These are phyloP conservation scores for Dictyostelium brefeldianum DNA, from an alignment of 78 protist genomes.

Conservation along the genomic window DNA sequence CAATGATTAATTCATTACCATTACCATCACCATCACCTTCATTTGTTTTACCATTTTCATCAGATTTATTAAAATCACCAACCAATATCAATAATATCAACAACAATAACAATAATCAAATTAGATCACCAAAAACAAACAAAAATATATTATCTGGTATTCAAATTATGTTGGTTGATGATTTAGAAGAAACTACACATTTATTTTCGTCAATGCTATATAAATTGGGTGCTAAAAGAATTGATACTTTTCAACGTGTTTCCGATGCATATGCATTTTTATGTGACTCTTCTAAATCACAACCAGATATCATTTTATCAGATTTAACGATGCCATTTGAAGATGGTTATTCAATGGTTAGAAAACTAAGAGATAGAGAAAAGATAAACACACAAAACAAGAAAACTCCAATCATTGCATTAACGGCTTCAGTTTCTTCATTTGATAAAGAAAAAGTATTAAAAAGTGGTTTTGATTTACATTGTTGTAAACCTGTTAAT, in stretches of 20 bases:
- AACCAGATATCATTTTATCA: constrained; percentile 32
- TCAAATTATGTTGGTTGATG: constrained; percentile 35
- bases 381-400: neutral
- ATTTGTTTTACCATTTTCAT: neutral
- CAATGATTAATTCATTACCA: constrained; percentile 6
- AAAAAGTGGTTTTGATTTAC: constrained; percentile 26
- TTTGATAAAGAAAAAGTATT: constrained; percentile 15
- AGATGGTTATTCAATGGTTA: constrained; percentile 49
- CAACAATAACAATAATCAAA: neutral
- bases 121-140: neutral
- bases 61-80: neutral
- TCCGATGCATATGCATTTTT: neutral
- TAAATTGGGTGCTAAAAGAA: constrained; percentile 31
- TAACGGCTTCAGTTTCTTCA: constrained; percentile 36
- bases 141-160: constrained; percentile 11
- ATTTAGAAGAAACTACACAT: constrained; percentile 46
- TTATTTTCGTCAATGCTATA: constrained; percentile 43
- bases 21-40: constrained; percentile 23
- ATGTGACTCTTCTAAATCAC: neutral
- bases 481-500: constrained; percentile 50
- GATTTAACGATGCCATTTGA: constrained; percentile 60
- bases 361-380: constrained; percentile 23
- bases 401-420: constrained; percentile 39
- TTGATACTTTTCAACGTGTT: constrained; percentile 4
- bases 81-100: neutral